Evolutionary conservation across 164 flowering plant species (phyloP).

Genomic region (Hamamelis virginiana): DNA sequence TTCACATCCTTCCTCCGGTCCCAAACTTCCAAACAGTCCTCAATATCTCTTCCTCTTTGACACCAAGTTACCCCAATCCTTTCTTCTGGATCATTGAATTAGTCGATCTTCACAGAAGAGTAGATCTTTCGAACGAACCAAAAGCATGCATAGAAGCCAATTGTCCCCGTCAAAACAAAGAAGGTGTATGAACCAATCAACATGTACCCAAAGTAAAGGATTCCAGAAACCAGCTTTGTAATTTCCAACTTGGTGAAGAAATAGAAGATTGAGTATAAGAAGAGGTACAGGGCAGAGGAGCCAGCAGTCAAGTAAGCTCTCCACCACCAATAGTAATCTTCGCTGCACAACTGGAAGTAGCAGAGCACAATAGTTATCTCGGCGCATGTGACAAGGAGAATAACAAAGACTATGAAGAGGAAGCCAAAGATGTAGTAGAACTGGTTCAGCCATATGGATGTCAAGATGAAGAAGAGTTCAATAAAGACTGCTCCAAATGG

Average conservation of each 20-base stretch:
- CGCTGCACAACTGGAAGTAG: slow-evolving; percentile 50
- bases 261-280: slow-evolving; percentile 41
- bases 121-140: slow-evolving; percentile 42
- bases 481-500: slow-evolving; percentile 63
- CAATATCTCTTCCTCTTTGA: slow-evolving; percentile 1
- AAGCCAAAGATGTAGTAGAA: slow-evolving; percentile 48
- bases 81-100: slow-evolving; percentile 17
- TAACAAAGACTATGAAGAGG: slow-evolving; percentile 41
- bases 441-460: slow-evolving; percentile 59
- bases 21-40: slow-evolving; percentile 8
- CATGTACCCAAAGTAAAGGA: slow-evolving; percentile 48
- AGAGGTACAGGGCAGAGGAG: slow-evolving; percentile 46
- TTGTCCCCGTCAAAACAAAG: slow-evolving; percentile 43
- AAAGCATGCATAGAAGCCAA: slow-evolving; percentile 50
- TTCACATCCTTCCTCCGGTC: too few species aligned
- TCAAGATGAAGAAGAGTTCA: slow-evolving; percentile 62
- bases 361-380: slow-evolving; percentile 46
- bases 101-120: slow-evolving; percentile 46
- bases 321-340: slow-evolving; percentile 55
- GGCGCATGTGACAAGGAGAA: slow-evolving; percentile 30
- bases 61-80: background rate
- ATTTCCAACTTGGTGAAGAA: slow-evolving; percentile 46
- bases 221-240: slow-evolving; percentile 40
- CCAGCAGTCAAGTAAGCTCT: slow-evolving; percentile 46
- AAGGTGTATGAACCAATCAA: slow-evolving; percentile 43